A percentile compares a stretch with the other conserved stretches of the same genome.
Conservation (phyloP, 2,329 filamentous ascomycete genomes). For the Hymenoscyphus repandus region DNA sequence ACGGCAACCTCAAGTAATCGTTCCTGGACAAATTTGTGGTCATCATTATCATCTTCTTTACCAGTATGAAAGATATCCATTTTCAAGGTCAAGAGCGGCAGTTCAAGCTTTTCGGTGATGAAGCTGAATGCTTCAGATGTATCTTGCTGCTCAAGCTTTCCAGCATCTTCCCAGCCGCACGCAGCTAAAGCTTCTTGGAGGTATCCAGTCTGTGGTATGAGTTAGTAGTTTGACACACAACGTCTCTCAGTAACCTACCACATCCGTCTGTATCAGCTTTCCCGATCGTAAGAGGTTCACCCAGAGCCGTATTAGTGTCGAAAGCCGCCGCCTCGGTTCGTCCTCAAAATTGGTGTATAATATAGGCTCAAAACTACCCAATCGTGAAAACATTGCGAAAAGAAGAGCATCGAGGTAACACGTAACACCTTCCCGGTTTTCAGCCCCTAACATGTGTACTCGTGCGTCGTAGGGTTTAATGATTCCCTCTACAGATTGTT, state of each 20-base stretch:
- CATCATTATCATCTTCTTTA: constrained; percentile 73
- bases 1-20: constrained; percentile 85
- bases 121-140: constrained; percentile 94
- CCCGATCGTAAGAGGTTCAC: constrained; percentile 87
- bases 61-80: constrained; percentile 94
- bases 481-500: constrained; percentile 75
- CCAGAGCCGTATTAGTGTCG: constrained; percentile 79
- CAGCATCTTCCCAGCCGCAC: constrained; percentile 85
- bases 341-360: constrained; percentile 74
- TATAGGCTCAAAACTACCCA: constrained; percentile 90
- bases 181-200: constrained; percentile 77
- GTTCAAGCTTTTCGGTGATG: constrained; percentile 81
- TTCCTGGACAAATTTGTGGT: constrained; percentile 94
- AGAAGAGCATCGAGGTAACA: constrained; percentile 89
- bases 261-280: constrained; percentile 76
- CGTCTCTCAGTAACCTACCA: constrained; percentile 48
- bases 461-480: constrained; percentile 69
- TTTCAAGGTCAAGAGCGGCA: constrained; percentile 84
- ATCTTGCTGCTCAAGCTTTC: constrained; percentile 78
- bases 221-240: constrained; percentile 12
- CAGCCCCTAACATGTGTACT: constrained; percentile 72
- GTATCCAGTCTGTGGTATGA: constrained; percentile 59
- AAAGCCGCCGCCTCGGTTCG: constrained; percentile 64
- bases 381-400: constrained; percentile 90
- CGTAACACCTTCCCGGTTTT: constrained; percentile 82